phyloP scores from a whole-genome alignment of 164 flowering plant genomes.

The Tinospora cordifolia region DNA sequence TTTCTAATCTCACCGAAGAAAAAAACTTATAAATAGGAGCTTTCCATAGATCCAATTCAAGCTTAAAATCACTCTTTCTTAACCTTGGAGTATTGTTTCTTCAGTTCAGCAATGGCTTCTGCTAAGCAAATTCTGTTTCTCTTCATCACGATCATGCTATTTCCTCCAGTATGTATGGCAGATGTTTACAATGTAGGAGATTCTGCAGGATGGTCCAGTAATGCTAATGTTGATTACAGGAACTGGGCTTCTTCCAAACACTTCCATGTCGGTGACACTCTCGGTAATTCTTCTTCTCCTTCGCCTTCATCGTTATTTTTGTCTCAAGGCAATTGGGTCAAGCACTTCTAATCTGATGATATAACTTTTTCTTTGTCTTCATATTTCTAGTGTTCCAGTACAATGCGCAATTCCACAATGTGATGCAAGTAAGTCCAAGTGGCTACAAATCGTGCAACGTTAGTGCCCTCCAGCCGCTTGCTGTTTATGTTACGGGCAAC shows the following conservation, averaged over 20 bases:
- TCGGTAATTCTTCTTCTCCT: conserved; percentile 24
- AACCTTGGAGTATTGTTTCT: too few species aligned
- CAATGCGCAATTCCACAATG: neutral
- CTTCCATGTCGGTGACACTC: conserved; percentile 47
- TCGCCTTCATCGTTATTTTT: neutral
- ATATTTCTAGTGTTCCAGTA: neutral
- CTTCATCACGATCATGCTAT: conserved; percentile 9
- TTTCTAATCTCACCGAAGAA: too few species aligned
- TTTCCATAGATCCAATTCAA: too few species aligned
- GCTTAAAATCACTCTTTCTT: too few species aligned
- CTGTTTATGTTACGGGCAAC: neutral
- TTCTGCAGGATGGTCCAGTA: conserved; percentile 48
- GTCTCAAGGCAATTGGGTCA: too few species aligned
- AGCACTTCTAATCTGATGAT: too few species aligned
- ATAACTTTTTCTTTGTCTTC: neutral
- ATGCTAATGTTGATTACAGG: conserved; percentile 36
- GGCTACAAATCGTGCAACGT: neutral
- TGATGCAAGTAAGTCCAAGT: neutral
- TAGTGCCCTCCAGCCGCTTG: neutral
- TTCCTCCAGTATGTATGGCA: conserved; percentile 7
- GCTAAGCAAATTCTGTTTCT: conserved; percentile 6
- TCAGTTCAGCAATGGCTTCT: neutral
- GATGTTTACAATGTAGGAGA: conserved; percentile 54
- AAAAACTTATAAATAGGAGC: too few species aligned
- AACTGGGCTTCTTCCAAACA: conserved; percentile 46